A percentile compares a stretch with the other conserved stretches of the same genome.
phyloP scores from a whole-genome alignment of 306 rosid genomes.

The Spatholobus suberectus region DNA sequence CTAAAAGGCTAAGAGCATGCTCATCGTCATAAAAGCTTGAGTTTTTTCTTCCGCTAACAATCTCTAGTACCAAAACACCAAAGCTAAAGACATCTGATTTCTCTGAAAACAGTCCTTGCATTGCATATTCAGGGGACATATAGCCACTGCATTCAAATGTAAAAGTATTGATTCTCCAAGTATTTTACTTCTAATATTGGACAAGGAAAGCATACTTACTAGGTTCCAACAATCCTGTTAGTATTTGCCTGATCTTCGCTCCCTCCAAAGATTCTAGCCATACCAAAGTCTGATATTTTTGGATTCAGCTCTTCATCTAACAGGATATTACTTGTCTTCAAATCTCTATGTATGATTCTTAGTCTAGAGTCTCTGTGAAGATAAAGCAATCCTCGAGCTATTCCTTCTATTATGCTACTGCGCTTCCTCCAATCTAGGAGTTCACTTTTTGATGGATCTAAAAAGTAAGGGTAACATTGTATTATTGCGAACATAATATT shows the following conservation, averaged over 20 bases:
- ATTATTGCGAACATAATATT: background rate
- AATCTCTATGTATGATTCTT: slow-evolving; percentile 32
- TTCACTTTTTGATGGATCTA: slow-evolving; percentile 8
- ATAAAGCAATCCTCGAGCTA: slow-evolving; percentile 26
- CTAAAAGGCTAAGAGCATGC: slow-evolving; percentile 31
- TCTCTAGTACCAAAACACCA: slow-evolving; percentile 42
- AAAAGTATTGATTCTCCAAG: background rate
- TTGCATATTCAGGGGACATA: slow-evolving; percentile 47
- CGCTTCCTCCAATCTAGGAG: slow-evolving; percentile 15
- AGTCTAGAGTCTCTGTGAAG: slow-evolving; percentile 32
- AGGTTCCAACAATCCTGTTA: slow-evolving; percentile 11
- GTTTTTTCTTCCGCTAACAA: slow-evolving; percentile 36
- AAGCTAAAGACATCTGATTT: slow-evolving; percentile 48
- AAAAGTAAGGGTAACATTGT: background rate
- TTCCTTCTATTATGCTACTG: slow-evolving; percentile 29
- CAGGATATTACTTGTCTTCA: slow-evolving; percentile 29
- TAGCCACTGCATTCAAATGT: slow-evolving; percentile 35
- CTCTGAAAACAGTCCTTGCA: slow-evolving; percentile 34
- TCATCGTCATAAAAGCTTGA: slow-evolving; percentile 31
- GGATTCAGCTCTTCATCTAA: slow-evolving; percentile 20
- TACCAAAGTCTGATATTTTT: slow-evolving; percentile 33
- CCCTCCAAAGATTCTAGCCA: slow-evolving; percentile 31
- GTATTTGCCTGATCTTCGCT: slow-evolving; percentile 23
- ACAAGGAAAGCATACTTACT: background rate
- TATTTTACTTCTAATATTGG: background rate